phyloP scores from a whole-genome alignment of 208 protist species.

The Crithidia bombi region DNA sequence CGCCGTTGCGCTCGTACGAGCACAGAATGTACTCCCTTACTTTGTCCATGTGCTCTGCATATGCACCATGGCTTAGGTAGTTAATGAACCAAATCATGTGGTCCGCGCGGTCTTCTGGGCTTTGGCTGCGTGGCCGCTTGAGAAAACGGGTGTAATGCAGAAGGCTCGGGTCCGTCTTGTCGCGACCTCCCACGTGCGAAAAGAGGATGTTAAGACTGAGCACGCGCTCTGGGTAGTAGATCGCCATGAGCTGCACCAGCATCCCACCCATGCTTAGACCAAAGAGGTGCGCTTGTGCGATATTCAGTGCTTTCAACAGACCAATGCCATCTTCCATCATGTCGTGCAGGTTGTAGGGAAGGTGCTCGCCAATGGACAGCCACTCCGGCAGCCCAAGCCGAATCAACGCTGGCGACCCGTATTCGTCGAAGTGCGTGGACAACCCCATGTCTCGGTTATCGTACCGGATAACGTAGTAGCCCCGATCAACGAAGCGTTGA shows the following conservation, averaged over 20 bases:
- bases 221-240: slow-evolving; percentile 59
- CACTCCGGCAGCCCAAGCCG: slow-evolving; percentile 54
- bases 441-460: slow-evolving; percentile 70
- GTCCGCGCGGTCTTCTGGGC: slow-evolving; percentile 46
- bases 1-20: slow-evolving; percentile 41
- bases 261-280: slow-evolving; percentile 83
- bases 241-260: slow-evolving; percentile 78
- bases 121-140: slow-evolving; percentile 42
- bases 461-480: slow-evolving; percentile 80
- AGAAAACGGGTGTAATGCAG: slow-evolving; percentile 44
- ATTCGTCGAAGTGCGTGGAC: slow-evolving; percentile 63
- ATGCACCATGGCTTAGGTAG: slow-evolving; percentile 46
- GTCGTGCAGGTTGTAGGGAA: slow-evolving; percentile 70
- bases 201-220: slow-evolving; percentile 63
- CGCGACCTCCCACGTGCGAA: slow-evolving; percentile 50
- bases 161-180: slow-evolving; percentile 44
- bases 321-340: slow-evolving; percentile 71
- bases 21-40: slow-evolving; percentile 32
- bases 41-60: slow-evolving; percentile 29
- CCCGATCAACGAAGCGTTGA: slow-evolving; percentile 42
- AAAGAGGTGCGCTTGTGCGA: slow-evolving; percentile 69
- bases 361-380: slow-evolving; percentile 45
- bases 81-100: slow-evolving; percentile 49
- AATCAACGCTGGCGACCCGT: slow-evolving; percentile 36
- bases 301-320: slow-evolving; percentile 55